phyloP scores from a whole-genome alignment of 352 stramenopile species.

The Globisporangium alternatum region DNA sequence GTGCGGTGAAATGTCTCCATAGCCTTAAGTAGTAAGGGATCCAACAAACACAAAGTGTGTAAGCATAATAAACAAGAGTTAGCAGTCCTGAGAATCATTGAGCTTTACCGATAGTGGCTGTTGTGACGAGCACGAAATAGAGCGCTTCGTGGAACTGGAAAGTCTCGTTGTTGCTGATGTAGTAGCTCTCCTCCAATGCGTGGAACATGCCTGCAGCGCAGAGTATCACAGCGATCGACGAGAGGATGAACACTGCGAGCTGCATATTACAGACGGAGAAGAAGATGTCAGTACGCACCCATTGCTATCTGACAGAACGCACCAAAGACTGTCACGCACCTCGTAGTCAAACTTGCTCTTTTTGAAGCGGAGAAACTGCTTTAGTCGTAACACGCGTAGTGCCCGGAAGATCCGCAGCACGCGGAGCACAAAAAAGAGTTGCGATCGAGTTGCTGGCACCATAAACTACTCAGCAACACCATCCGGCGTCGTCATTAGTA shows the following conservation, averaged over 20 bases:
- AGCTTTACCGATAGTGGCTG: conserved; percentile 57
- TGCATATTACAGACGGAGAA: conserved; percentile 8
- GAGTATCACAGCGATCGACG: conserved; percentile 54
- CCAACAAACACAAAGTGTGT: neutral
- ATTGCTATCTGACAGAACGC: neutral
- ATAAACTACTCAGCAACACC: conserved; percentile 48
- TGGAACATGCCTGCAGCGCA: conserved; percentile 68
- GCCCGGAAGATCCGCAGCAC: conserved; percentile 68
- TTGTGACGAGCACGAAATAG: conserved; percentile 75
- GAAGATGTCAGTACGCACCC: neutral
- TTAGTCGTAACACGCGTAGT: conserved; percentile 56
- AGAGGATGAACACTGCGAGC: conserved; percentile 68
- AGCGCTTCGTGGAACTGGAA: conserved; percentile 64
- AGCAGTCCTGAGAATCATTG: neutral
- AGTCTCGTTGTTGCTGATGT: conserved; percentile 26
- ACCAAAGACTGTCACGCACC: conserved; percentile 19
- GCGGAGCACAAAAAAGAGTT: conserved; percentile 62
- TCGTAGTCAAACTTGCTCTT: conserved; percentile 76
- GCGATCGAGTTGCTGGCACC: conserved; percentile 36
- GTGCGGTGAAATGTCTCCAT: conserved; percentile 59
- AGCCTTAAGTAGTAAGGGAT: conserved; percentile 27
- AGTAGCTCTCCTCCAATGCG: conserved; percentile 49
- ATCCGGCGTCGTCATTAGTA: neutral
- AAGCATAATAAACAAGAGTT: neutral
- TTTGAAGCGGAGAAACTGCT: conserved; percentile 55